A percentile compares a stretch with the other conserved stretches of the same genome.
phyloP scores from a whole-genome alignment of 2,329 filamentous ascomycete genomes.

The Pseudogymnoascus sp. region DNA sequence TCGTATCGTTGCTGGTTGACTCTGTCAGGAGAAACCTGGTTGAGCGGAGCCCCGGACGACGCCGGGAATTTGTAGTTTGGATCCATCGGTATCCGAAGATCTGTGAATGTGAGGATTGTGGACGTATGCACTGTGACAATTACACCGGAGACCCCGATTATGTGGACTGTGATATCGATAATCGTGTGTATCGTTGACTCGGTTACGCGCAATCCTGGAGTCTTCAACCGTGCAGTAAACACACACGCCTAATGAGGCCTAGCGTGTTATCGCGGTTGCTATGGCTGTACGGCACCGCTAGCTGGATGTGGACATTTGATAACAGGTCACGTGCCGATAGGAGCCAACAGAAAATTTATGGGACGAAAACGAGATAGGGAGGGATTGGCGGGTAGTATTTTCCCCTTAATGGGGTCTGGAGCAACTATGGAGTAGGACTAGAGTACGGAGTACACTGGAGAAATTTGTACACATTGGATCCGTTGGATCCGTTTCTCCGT shows the following conservation, averaged over 20 bases:
- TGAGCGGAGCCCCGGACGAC: constrained; percentile 51
- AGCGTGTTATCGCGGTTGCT: background rate
- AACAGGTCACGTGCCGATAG: background rate
- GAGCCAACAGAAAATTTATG: background rate
- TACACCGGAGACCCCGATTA: background rate
- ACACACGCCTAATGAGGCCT: background rate
- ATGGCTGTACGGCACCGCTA: background rate
- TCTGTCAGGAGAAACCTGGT: constrained; percentile 56
- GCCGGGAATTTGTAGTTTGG: constrained; percentile 42
- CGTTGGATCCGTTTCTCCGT: background rate
- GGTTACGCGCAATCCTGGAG: background rate
- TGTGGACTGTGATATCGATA: background rate
- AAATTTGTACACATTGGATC: background rate
- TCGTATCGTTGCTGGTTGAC: constrained; percentile 42
- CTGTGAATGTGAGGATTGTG: background rate
- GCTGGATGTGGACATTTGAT: background rate
- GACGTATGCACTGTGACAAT: background rate
- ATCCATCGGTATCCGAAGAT: constrained; percentile 32
- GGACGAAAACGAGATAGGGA: background rate
- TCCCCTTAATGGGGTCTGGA: constrained; percentile 1
- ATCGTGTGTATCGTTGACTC: constrained; percentile 1
- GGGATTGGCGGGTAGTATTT: background rate
- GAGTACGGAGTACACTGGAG: background rate
- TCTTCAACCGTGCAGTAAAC: constrained; percentile 3
- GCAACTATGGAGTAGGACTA: background rate